These are phyloP conservation scores for Penicillium crystallinum DNA, from an alignment of 495 filamentous ascomycete species.

Conservation along the genomic window DNA sequence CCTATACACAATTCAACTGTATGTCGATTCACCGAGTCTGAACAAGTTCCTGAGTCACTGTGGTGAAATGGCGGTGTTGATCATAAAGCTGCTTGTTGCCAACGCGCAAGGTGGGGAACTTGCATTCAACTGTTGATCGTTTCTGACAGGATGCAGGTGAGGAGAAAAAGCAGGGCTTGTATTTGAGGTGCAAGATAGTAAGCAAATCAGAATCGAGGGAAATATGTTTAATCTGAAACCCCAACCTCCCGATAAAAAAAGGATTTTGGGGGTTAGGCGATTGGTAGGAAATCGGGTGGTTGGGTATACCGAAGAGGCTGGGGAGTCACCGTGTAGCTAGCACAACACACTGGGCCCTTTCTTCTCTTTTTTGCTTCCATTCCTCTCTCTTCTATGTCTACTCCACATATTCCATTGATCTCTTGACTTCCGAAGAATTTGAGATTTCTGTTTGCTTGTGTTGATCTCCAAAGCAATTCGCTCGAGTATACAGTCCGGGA, in stretches of 20 bases:
- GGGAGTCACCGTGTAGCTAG: constrained; percentile 24
- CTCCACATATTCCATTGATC: constrained; percentile 5
- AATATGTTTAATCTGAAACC: constrained; percentile 17
- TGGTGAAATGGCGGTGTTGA: constrained; percentile 5
- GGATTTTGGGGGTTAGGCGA: constrained; percentile 4
- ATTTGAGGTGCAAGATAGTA: not conserved
- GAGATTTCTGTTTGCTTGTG: not conserved
- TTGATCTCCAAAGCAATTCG: not conserved
- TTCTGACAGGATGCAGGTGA: not conserved
- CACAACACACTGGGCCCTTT: constrained; percentile 7
- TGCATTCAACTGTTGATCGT: constrained; percentile 4
- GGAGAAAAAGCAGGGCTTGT: not conserved
- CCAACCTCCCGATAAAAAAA: constrained; percentile 19
- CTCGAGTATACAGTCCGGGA: constrained; percentile 1
- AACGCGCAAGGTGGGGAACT: not conserved
- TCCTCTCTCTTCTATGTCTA: constrained; percentile 11
- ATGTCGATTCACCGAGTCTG: not conserved
- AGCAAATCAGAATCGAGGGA: not conserved
- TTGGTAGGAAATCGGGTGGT: constrained; percentile 42
- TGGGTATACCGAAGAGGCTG: constrained; percentile 33
- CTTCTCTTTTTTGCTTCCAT: constrained; percentile 11
- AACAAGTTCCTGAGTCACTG: not conserved
- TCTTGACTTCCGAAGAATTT: constrained; percentile 1
- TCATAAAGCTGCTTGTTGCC: not conserved
- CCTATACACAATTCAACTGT: not conserved